Base-by-base conservation (phyloP, 2,329 filamentous ascomycete species). In the Scedosporium minutisporum region DNA sequence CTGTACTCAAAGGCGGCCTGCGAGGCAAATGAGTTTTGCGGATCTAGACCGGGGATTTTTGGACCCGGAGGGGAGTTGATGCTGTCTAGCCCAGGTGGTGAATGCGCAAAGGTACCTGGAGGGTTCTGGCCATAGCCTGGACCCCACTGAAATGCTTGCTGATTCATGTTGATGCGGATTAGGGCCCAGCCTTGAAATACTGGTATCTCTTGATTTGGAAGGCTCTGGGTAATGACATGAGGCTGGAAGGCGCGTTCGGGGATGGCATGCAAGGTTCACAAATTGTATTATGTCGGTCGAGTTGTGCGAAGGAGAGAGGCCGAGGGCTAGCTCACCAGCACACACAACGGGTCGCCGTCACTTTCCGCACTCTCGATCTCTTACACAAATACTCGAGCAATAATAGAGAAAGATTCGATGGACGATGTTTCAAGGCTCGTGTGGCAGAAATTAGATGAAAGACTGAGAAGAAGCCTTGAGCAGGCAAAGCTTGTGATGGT, bases 1-100 rank as follows among this genome's bases (percentile, higher is more conserved):
- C 70, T 70, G 51, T 68, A 68, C 6, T 69, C 66, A 38, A 65
- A 72, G 12, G 57, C 25, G n/a, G 48, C 42, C 12, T 48, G 51
- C 12, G 61, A 42, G 25, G 33, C 9, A 33, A 59, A 23, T 1
- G 38, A 21, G n/a, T 53, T 21, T 27, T 57, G 48, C 10, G 53
- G 21, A 53, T 53, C 48, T 6, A 61, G 27, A 1, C 42, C 42
- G 7, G 59, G 59, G 33, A 53, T 44, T 12, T 16, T 33, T 14
- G 18, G 51, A 5, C 12, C 23, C 6, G 59, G 29, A 25, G 59
- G 44, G 48, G 59, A 7, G 21, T 60, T 23, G 33, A 25, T 16
- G 21, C 33, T 14, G 38, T 7, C 38, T 4, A n/a, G 38, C 41
- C 58, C 41, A 38, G 58, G 58, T 46, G 59, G 59, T 55, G 51